Evolutionary conservation across 2,329 filamentous ascomycete genomes (phyloP).

Genomic region (Ophiostoma sp.): DNA sequence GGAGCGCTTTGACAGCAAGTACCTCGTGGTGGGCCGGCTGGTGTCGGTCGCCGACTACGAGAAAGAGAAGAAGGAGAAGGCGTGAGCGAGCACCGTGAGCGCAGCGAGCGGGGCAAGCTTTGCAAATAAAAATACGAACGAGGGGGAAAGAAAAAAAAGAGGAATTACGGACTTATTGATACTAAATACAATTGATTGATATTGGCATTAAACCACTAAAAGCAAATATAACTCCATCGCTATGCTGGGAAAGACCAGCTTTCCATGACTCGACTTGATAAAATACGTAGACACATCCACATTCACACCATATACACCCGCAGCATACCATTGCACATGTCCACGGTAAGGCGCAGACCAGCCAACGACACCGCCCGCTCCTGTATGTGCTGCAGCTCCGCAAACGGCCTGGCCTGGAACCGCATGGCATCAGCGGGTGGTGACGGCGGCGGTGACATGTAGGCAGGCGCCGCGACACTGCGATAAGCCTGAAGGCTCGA

Average conservation of each 20-base stretch:
- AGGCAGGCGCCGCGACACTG: neutral
- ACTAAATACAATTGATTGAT: neutral
- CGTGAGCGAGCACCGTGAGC: too few relatives aligned
- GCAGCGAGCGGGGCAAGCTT: too few relatives aligned
- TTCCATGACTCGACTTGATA: neutral
- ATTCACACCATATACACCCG: slow-evolving; percentile 24
- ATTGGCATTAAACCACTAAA: neutral
- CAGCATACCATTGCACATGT: slow-evolving; percentile 25
- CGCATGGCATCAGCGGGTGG: neutral
- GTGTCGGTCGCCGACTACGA: slow-evolving; percentile 55
- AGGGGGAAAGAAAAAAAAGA: neutral
- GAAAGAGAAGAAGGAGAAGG: slow-evolving; percentile 28
- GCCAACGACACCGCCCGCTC: neutral
- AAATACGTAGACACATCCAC: neutral
- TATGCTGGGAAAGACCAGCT: neutral
- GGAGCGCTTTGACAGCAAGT: slow-evolving; percentile 90
- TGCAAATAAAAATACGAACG: neutral
- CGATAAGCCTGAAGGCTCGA: neutral
- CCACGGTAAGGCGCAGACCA: slow-evolving; percentile 27
- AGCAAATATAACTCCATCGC: neutral
- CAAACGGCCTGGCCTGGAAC: slow-evolving; percentile 15
- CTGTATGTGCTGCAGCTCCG: slow-evolving; percentile 14
- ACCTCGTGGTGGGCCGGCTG: slow-evolving; percentile 87
- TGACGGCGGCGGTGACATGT: slow-evolving; percentile 16
- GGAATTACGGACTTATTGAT: neutral